Conservation (phyloP, 345 rosid species). For the Acer saccharum region DNA sequence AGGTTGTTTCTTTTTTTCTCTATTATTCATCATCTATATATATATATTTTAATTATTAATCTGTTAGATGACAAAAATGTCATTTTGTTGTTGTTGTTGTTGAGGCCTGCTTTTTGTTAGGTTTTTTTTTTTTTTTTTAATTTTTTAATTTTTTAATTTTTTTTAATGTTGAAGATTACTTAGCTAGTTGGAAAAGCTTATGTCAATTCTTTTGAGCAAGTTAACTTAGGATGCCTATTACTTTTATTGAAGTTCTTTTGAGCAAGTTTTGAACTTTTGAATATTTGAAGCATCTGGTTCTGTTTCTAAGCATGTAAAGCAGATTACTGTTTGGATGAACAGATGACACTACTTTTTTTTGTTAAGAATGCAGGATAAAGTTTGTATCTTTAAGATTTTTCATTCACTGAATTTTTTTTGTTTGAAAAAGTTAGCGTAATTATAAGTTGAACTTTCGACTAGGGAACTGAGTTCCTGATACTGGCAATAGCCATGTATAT, state of each 20-base stretch:
- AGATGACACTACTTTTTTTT: neutral
- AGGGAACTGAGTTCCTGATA: neutral
- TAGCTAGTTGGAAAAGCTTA: neutral
- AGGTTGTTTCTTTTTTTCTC: conserved; percentile 37
- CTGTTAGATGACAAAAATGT: neutral
- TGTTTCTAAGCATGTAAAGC: neutral
- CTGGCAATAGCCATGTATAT: neutral
- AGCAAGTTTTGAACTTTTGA: neutral
- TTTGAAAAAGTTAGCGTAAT: neutral
- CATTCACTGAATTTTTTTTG: neutral
- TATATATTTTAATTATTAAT: neutral
- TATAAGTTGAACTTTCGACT: neutral
- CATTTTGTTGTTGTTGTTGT: no score
- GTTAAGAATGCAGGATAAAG: neutral
- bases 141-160: neutral
- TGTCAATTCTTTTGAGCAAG: neutral
- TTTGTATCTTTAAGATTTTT: neutral
- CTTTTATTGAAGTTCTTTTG: neutral
- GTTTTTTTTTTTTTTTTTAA: neutral
- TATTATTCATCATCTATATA: no score
- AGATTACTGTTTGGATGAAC: neutral
- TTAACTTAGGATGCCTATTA: neutral
- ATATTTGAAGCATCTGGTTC: neutral
- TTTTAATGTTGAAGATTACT: neutral
- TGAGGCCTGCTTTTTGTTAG: neutral